Evolutionary conservation across 208 protist species (phyloP), one percentile per base, ranked within the genome.

Genomic region (Vickermania ingenoplastis): DNA sequence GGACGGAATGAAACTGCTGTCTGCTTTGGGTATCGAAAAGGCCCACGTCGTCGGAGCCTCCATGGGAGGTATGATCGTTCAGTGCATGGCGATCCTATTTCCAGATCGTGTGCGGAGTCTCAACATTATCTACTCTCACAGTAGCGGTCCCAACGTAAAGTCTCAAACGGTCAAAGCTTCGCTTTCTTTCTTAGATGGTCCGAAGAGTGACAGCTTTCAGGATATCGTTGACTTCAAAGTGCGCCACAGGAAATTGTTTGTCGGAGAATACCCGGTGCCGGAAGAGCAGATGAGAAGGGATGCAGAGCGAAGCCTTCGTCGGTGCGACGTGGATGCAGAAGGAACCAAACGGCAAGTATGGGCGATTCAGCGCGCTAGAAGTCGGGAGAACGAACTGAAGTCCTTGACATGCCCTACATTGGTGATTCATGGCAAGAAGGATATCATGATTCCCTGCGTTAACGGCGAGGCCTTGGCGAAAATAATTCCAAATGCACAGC

Each of bases 61-160:
- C 22, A 89, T 90, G 80, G 86, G 82, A 21, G 86, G 82, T 28
- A 89, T 89, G 86, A 86, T 89, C 66, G 80, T 67, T 41, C 86
- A 90, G 69, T 63, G 59, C 51, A 86, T 89, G 73, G 73, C 81
- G 11, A 62, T 89, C 24, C 59, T 59, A 0, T 50, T 78, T 31
- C 73, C 79, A 2, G 59, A 77, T 22, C 72, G 72, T 5, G 75
- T 83, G 41, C 48, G 56, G 26, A 82, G 73, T 56, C 56, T 88
- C 4, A 80, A 26, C 1, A 80, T 86, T 41, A 31, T 83, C 0
- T 86, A 52, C 53, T 79, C 81, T 0, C 74, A 85, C 60, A 74
- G 61, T 48, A 69, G 85, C 41, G 75, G 71, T 50, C 56, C 63
- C 1, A 54, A 73, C 5, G 70, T 76, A 14, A 71, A 75, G 60